Percentiles rank a stretch among this genome's conserved stretches.
phyloP scores from a whole-genome alignment of 768 basidiomycete species.

The Termitomyces sp. region DNA sequence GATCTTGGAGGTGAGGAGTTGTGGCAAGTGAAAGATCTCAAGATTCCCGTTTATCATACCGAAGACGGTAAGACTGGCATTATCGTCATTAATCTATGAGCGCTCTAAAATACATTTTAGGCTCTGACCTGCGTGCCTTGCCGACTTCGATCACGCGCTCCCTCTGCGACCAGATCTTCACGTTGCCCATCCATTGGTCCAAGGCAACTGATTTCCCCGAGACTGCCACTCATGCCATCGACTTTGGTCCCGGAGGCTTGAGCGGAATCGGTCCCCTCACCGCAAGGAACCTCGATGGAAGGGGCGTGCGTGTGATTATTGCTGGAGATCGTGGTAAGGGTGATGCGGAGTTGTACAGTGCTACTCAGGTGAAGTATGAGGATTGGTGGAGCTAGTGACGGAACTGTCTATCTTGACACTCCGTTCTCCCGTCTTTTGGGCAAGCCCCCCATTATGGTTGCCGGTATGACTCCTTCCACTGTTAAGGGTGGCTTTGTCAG shows the following conservation, averaged over 20 bases:
- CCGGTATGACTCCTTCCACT: conserved; percentile 98
- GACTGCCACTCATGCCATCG: conserved; percentile 88
- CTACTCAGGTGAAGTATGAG: conserved; percentile 62
- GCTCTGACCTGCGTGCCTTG: conserved; percentile 73
- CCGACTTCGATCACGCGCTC: conserved; percentile 77
- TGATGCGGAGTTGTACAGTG: conserved; percentile 78
- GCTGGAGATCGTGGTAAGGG: conserved; percentile 89
- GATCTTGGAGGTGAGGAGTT: conserved; percentile 71
- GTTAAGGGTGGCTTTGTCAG: conserved; percentile 94
- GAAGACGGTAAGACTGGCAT: conserved; percentile 67
- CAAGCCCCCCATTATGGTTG: conserved; percentile 98
- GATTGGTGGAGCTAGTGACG: conserved; percentile 92
- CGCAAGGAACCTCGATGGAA: conserved; percentile 85
- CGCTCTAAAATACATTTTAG: conserved; percentile 29
- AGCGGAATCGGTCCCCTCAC: conserved; percentile 93
- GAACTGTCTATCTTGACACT: conserved; percentile 88
- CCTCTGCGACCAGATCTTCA: conserved; percentile 92
- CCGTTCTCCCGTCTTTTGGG: conserved; percentile 94
- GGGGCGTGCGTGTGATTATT: conserved; percentile 86
- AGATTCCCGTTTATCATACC: conserved; percentile 87
- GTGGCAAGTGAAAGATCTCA: conserved; percentile 64
- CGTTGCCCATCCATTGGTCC: conserved; percentile 87
- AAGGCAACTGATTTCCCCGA: conserved; percentile 87
- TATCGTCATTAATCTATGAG: neutral
- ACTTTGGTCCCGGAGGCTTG: conserved; percentile 94